A percentile compares a stretch with the other conserved stretches of the same genome.
phyloP scores from a whole-genome alignment of 306 rosid genomes.

The Coriaria nepalensis region DNA sequence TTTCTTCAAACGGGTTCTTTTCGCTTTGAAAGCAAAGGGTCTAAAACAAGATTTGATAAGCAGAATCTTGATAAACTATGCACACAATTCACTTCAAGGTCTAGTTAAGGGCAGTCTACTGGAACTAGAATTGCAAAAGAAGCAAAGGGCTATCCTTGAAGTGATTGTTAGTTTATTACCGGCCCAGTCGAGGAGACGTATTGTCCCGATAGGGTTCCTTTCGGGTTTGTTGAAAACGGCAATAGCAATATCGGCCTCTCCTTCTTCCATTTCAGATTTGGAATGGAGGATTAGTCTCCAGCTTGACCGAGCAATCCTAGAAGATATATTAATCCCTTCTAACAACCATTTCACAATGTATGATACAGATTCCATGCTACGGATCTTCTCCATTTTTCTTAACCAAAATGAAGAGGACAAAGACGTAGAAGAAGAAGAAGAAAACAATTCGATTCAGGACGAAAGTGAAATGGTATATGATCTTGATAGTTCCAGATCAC shows the following conservation, averaged over 20 bases:
- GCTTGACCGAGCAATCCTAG: slow-evolving; percentile 62
- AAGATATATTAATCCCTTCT: slow-evolving; percentile 55
- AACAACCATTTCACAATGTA: slow-evolving; percentile 58
- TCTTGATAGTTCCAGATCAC: no score
- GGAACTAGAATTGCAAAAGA: slow-evolving; percentile 15
- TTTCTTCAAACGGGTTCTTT: slow-evolving; percentile 36
- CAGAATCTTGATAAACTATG: slow-evolving; percentile 53
- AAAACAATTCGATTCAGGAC: slow-evolving; percentile 34
- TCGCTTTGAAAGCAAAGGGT: slow-evolving; percentile 48
- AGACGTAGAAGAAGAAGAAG: no score
- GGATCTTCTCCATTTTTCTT: slow-evolving; percentile 37
- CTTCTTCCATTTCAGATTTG: slow-evolving; percentile 42
- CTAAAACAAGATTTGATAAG: slow-evolving; percentile 38
- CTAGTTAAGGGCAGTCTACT: slow-evolving; percentile 52
- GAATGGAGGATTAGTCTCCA: slow-evolving; percentile 52
- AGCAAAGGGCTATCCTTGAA: slow-evolving; percentile 46
- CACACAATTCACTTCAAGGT: slow-evolving; percentile 60
- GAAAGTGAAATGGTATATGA: slow-evolving; percentile 21
- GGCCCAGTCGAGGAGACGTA: slow-evolving; percentile 34
- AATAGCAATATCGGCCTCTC: slow-evolving; percentile 39
- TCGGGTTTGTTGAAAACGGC: slow-evolving; percentile 85
- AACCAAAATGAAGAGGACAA: slow-evolving; percentile 53
- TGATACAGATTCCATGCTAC: slow-evolving; percentile 66
- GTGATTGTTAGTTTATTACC: slow-evolving; percentile 55
- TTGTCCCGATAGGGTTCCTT: slow-evolving; percentile 72